Conservation (phyloP, 495 filamentous ascomycete species). For the Acidiella bohemica region DNA sequence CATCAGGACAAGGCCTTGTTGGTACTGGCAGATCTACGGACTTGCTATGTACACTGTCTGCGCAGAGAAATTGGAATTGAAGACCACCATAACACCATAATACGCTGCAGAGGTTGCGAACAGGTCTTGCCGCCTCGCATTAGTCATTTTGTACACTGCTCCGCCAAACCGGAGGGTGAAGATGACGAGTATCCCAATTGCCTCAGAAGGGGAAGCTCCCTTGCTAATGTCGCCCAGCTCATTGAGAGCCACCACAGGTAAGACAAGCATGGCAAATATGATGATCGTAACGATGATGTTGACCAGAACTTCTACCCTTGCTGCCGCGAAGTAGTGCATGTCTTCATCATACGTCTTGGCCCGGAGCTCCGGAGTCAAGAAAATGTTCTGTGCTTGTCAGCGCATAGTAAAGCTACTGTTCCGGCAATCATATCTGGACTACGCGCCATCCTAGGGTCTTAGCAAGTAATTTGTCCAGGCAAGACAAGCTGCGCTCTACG, state of each 20-base stretch:
- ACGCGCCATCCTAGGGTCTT: neutral
- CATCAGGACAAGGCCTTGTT: too few relatives aligned
- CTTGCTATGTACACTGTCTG: neutral
- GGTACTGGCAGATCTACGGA: neutral
- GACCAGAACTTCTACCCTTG: conserved; percentile 27
- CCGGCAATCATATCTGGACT: neutral
- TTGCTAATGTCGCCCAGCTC: conserved; percentile 17
- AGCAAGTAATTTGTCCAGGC: neutral
- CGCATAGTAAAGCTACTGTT: conserved; percentile 3
- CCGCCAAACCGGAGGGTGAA: conserved; percentile 31
- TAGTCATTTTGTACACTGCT: conserved; percentile 28
- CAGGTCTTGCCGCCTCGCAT: conserved; percentile 32
- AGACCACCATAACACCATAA: conserved; percentile 25
- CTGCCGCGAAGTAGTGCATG: conserved; percentile 29
- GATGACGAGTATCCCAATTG: conserved; percentile 23
- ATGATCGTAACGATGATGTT: conserved; percentile 27
- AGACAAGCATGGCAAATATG: conserved; percentile 30
- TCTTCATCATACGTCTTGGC: conserved; percentile 25
- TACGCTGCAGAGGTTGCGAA: conserved; percentile 34
- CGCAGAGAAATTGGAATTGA: conserved; percentile 21
- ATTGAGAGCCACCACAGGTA: conserved; percentile 33
- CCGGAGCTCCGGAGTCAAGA: conserved; percentile 26
- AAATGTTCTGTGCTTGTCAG: conserved; percentile 20
- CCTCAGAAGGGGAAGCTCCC: conserved; percentile 7
- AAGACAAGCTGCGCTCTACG: conserved; percentile 24